Conservation (phyloP, 129 eudicot genomes). For the Smallanthus sonchifolius region DNA sequence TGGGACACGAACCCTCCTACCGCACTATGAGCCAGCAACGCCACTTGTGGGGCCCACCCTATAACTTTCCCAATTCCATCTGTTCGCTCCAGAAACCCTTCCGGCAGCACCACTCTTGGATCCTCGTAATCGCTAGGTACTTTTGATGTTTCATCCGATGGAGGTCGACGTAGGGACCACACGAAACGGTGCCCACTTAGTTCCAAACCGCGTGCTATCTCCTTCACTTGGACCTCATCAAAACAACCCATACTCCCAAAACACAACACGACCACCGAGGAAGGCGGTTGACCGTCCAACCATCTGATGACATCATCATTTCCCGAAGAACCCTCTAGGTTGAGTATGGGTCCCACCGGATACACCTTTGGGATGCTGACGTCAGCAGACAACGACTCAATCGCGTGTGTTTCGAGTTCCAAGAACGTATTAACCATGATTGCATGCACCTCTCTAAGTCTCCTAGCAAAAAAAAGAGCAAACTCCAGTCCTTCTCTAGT, state of each 20-base stretch:
- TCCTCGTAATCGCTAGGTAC: slow-evolving; percentile 25
- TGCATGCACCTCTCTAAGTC: slow-evolving; percentile 24
- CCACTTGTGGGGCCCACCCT: slow-evolving; percentile 63
- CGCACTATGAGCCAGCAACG: slow-evolving; percentile 39
- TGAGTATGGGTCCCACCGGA: slow-evolving; percentile 38
- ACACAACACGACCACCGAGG: slow-evolving; percentile 47
- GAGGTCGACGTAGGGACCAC: slow-evolving; percentile 51
- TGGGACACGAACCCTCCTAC: slow-evolving; percentile 38
- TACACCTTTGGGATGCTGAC: slow-evolving; percentile 16
- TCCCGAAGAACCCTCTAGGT: neutral
- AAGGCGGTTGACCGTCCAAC: slow-evolving; percentile 35
- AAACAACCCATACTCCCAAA: slow-evolving; percentile 62
- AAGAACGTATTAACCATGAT: slow-evolving; percentile 33
- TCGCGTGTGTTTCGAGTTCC: slow-evolving; percentile 30
- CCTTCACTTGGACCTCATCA: slow-evolving; percentile 40
- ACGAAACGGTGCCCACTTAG: slow-evolving; percentile 38
- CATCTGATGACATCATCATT: neutral
- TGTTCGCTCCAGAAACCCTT: slow-evolving; percentile 49
- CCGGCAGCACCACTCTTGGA: slow-evolving; percentile 32
- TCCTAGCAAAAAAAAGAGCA: neutral
- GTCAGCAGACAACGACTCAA: slow-evolving; percentile 12
- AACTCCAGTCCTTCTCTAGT: slow-evolving; percentile 4
- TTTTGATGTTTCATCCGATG: neutral
- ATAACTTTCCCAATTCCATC: slow-evolving; percentile 41
- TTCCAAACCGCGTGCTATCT: slow-evolving; percentile 50